phyloP scores from a whole-genome alignment of 2,329 filamentous ascomycete genomes.

The Xylariaceae sp. region DNA sequence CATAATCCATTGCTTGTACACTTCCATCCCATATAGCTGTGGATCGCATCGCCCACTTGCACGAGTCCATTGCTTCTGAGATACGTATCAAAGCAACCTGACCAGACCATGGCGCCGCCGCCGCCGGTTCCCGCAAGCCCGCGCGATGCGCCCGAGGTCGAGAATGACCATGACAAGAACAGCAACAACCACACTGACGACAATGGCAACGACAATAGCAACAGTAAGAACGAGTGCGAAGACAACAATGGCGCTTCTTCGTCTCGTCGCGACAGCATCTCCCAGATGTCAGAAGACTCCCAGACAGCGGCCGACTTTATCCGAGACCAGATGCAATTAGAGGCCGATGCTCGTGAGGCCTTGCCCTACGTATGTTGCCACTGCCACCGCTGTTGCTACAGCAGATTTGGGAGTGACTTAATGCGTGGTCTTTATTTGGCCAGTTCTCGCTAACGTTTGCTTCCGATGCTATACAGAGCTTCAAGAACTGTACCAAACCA shows the following conservation, averaged over 20 bases:
- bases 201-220: background rate
- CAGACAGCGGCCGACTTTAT: slow-evolving; percentile 80
- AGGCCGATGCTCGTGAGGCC: slow-evolving; percentile 90
- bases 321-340: slow-evolving; percentile 79
- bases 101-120: slow-evolving; percentile 35
- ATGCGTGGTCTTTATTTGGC: slow-evolving; percentile 13
- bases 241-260: slow-evolving; percentile 19
- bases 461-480: slow-evolving; percentile 58
- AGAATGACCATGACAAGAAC: background rate
- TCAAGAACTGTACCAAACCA: slow-evolving; percentile 87
- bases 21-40: background rate
- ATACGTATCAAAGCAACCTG: background rate
- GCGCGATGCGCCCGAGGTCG: slow-evolving; percentile 24
- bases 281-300: slow-evolving; percentile 53
- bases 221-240: background rate
- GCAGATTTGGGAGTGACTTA: background rate
- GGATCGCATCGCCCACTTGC: background rate
- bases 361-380: slow-evolving; percentile 72
- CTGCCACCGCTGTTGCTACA: background rate
- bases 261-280: slow-evolving; percentile 53
- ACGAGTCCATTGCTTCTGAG: background rate
- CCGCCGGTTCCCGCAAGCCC: slow-evolving; percentile 28
- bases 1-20: background rate
- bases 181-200: background rate
- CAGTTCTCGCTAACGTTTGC: slow-evolving; percentile 16